These are phyloP conservation scores for Clausena lansium DNA, from an alignment of 345 rosid genomes.

Conservation along the genomic window DNA sequence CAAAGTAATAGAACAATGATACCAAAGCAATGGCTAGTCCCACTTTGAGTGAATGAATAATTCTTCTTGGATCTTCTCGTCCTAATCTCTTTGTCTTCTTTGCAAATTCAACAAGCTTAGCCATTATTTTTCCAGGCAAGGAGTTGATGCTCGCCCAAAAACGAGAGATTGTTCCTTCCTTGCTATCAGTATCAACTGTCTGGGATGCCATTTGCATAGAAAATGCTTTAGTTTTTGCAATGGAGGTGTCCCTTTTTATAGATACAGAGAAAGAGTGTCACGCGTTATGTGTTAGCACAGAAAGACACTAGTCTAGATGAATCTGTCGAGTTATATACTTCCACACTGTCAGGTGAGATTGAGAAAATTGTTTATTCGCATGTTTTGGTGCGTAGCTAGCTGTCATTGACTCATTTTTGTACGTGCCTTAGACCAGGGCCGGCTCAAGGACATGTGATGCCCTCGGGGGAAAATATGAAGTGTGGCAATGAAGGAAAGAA, in stretches of 20 bases:
- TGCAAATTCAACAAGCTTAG: conserved; percentile 7
- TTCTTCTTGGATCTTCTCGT: conserved; percentile 41
- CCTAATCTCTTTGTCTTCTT: conserved; percentile 19
- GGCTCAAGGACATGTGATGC: too few relatives aligned
- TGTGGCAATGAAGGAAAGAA: too few relatives aligned
- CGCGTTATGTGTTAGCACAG: background rate
- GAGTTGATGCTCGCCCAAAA: background rate
- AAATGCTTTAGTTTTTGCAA: background rate
- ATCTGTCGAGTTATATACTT: background rate
- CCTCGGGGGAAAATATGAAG: too few relatives aligned
- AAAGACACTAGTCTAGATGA: background rate
- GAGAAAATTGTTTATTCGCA: background rate
- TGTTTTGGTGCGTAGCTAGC: background rate
- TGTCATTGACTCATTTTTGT: background rate
- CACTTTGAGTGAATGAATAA: conserved; percentile 33
- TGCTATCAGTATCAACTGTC: background rate
- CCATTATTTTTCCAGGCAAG: background rate
- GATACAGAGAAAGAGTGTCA: background rate
- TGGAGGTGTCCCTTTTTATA: background rate
- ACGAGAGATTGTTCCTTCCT: background rate
- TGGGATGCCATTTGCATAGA: background rate
- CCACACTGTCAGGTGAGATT: too few relatives aligned
- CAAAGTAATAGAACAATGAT: conserved; percentile 29
- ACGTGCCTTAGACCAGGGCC: too few relatives aligned
- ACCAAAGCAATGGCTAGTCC: conserved; percentile 38